Conservation (phyloP, 805 yeast genomes). For the Pichia nanzhaoensis region DNA sequence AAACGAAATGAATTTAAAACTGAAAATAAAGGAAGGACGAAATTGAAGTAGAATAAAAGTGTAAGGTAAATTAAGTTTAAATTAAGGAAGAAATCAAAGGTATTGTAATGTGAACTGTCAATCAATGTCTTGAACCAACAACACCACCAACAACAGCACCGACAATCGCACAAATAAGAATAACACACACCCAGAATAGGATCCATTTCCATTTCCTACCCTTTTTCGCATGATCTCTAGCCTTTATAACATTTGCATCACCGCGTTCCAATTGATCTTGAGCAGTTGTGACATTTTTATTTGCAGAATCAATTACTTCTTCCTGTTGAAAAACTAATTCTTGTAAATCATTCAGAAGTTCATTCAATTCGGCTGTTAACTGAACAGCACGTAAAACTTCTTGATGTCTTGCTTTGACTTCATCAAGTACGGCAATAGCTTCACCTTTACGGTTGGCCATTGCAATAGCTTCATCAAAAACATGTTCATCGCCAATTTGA, state of each 20-base stretch:
- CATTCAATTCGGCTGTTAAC: constrained; percentile 92
- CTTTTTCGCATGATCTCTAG: constrained; percentile 78
- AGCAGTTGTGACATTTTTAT: constrained; percentile 73
- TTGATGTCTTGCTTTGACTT: constrained; percentile 92
- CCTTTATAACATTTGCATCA: constrained; percentile 87
- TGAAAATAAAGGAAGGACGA: too few relatives aligned
- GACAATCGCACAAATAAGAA: constrained; percentile 57
- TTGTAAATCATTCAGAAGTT: constrained; percentile 93
- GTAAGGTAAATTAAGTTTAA: too few relatives aligned
- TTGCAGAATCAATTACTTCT: constrained; percentile 74
- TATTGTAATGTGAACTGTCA: background rate
- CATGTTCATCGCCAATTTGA: constrained; percentile 81
- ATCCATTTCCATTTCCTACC: constrained; percentile 90
- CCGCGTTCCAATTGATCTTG: constrained; percentile 91
- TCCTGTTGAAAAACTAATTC: constrained; percentile 94
- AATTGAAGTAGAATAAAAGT: too few relatives aligned
- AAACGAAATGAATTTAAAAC: background rate
- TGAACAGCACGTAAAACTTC: constrained; percentile 92
- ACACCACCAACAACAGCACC: constrained; percentile 62
- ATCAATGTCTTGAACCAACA: constrained; percentile 27
- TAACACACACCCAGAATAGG: constrained; percentile 59
- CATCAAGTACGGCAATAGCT: constrained; percentile 90
- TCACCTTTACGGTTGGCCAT: constrained; percentile 88
- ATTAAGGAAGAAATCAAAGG: too few relatives aligned
- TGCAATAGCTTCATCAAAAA: constrained; percentile 87